Evolutionary conservation across 2,329 filamentous ascomycete species (phyloP), one percentile per base, ranked within the genome.

Genomic region (Sclerotinia borealis): DNA sequence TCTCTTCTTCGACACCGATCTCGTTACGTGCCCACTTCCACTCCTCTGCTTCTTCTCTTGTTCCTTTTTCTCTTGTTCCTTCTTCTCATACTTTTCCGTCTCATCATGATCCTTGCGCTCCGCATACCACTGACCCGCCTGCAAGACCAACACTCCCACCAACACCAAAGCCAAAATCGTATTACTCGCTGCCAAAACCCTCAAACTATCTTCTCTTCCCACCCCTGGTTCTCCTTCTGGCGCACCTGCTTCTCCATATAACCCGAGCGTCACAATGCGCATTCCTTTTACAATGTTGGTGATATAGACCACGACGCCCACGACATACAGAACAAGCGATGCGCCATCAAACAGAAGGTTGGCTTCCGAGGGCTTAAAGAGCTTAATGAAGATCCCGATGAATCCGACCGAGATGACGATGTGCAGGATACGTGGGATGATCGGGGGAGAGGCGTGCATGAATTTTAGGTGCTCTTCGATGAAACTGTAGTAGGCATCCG

Each of bases 81-180:
- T 80, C 76, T 80, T 77, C 69, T 87, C 84, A 67, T 88, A 81
- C 74, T 85, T 83, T 73, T 85, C 85, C 63, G 84, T 81, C 76
- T 97, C 93, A 75, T 93, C 89, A 72, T 83, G 83, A 77, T 98
- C 93, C 79, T 96, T 96, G 74, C 91, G 84, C 83, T 98, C 93
- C 31, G 95, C 95, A 79, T 99, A 99, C 95, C 93, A 98, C 83
- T 98, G 92, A 13, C 95, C 95, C 25, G 92, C 92, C 84, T 99
- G 95, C 73, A 99, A 79, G 39, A 97, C 91, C 68, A 99, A 76
- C 11, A 99, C 91, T 6, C 95, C 95, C 3, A 98, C 88, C 60
- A 99, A 79, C 36, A 99, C 92, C 50, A 99, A 83, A 41, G 93
- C 95, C 63, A 98, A 78, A 74, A 99, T 99, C 3, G 95, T 98